A percentile compares a stretch with the other conserved stretches of the same genome.
Conservation (phyloP, 257 asterid genomes). For the Penstemon newberryi region DNA sequence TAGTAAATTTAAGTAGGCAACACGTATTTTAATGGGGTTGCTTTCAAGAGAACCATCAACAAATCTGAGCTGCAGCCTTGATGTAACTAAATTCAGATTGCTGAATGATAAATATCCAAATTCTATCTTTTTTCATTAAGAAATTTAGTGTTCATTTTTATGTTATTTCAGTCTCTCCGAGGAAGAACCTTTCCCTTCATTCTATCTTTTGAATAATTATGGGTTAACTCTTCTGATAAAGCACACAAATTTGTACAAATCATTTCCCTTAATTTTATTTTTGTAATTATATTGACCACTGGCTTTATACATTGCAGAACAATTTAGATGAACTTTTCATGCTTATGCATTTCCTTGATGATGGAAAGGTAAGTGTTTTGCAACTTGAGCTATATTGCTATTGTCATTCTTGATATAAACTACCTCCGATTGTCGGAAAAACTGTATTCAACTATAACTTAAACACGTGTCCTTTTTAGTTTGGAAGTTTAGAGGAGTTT, state of each 20-base stretch:
- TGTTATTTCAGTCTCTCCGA: slow-evolving; percentile 15
- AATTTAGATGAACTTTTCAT: slow-evolving; percentile 96
- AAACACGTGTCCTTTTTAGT: slow-evolving; percentile 47
- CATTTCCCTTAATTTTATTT: slow-evolving; percentile 1
- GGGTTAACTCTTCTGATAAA: slow-evolving; percentile 19
- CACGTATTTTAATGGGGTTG: neutral
- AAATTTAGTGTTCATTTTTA: slow-evolving; percentile 3
- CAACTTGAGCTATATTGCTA: slow-evolving; percentile 17
- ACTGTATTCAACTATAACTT: slow-evolving; percentile 13
- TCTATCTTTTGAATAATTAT: slow-evolving; percentile 19
- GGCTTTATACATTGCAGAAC: slow-evolving; percentile 66
- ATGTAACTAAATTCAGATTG: slow-evolving; percentile 5
- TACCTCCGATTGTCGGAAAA: slow-evolving; percentile 14
- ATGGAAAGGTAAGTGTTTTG: slow-evolving; percentile 80
- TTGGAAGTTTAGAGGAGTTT: slow-evolving; percentile 88
- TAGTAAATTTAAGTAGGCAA: neutral
- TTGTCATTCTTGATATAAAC: slow-evolving; percentile 20
- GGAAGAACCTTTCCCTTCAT: slow-evolving; percentile 6
- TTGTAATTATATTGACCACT: slow-evolving; percentile 30
- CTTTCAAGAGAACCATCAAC: slow-evolving; percentile 8
- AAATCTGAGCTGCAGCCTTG: neutral
- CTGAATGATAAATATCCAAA: slow-evolving; percentile 5
- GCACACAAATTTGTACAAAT: slow-evolving; percentile 14
- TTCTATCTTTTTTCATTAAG: neutral
- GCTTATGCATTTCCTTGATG: slow-evolving; percentile 99